Evolutionary conservation across 805 yeast genomes (phyloP), one percentile per base, ranked within the genome.

Genomic region (Cyberlindnera bimundalis): DNA sequence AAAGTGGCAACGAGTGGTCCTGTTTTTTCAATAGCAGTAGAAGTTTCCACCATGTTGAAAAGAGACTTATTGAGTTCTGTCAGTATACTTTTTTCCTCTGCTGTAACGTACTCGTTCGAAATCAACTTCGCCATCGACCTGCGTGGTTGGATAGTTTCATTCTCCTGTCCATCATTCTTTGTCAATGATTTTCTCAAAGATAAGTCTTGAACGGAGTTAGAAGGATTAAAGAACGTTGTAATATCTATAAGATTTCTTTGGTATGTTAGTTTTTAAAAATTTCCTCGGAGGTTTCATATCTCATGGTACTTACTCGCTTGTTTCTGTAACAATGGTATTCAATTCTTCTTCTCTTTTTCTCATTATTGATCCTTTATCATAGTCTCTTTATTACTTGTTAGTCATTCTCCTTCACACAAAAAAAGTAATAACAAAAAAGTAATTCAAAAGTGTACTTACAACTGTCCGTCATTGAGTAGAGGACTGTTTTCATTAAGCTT

Each of bases 311-410:
- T 18, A 46, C 50, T 58, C 61, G 29, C 51, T 57, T 4, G 62
- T 56, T 23, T 71, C 76, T 46, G 67, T 67, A 34, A 73, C 79
- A 13, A 73, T 72, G 19, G 56, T 53, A 40, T 67, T 68, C 32
- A 73, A 57, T 46, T 73, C 77, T 33, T 65, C 69, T 45, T 73
- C 76, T 46, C 79, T 58, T 39, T 63, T 44, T 32, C 49, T 42
- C 16, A 55, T 26, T 5, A 38, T 25, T 1, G 55, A 51, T 5
- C 47, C 50, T 32, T 48, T 56, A 33, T 55, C 59, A 21, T 51
- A 51, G 35, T 50, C 47, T n/a, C 45, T 45, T 33, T 15, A n/a
- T 28, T 10, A 19, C 11, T 10, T 28, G 42, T 49, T 41, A 42
- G 47, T 41, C n/a, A n/a, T n/a, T n/a, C n/a, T n/a, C n/a, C n/a